Evolutionary conservation across 306 rosid species (phyloP), one percentile per base, ranked within the genome.

Genomic region (Dryas octopetala): DNA sequence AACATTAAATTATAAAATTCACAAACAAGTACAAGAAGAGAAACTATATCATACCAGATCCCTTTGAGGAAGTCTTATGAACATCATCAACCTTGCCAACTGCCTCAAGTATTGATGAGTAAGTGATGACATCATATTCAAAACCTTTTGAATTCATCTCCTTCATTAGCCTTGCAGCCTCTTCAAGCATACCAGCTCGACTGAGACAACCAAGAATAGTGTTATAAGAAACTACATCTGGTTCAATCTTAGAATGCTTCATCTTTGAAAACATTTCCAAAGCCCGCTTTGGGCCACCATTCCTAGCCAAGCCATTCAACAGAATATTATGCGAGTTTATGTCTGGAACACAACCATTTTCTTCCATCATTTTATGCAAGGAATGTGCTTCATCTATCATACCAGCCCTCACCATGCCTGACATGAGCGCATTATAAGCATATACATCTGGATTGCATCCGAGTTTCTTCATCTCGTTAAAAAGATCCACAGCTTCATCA

Each of bases 21-120:
- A 47, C 32, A 19, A 52, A 63, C 50, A 10, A 81, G 63, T 66
- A 38, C 9, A 43, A 15, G 65, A 43, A 55, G 48, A 71, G 45
- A 67, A 65, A 48, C 3, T 70, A 64, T 49, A 47, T 26, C 77
- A 71, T 71, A 66, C 78, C 81, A 28, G 49, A 67, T 73, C 19
- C n/a, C 74, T 19, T 54, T 51, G 51, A 70, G 19, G 38, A 59
- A 47, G 70, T 40, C 58, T 23, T 65, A 38, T 55, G 54, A 58
- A 80, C 90, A 62, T 86, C 96, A 80, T 95, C 95, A 62, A 91
- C 89, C 85, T 86, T 95, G 77, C 97, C 98, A 51, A 95, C 96
- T n/a, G 97, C 98, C 84, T 95, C 96, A 8, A 95, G 91, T 74
- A 95, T 91, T 28, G 97, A 95, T 13, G 97, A 90, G 89, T 91